A percentile compares a stretch with the other conserved stretches of the same genome.
phyloP scores from a whole-genome alignment of 495 filamentous ascomycete species.

The Penicillium robsamsonii region DNA sequence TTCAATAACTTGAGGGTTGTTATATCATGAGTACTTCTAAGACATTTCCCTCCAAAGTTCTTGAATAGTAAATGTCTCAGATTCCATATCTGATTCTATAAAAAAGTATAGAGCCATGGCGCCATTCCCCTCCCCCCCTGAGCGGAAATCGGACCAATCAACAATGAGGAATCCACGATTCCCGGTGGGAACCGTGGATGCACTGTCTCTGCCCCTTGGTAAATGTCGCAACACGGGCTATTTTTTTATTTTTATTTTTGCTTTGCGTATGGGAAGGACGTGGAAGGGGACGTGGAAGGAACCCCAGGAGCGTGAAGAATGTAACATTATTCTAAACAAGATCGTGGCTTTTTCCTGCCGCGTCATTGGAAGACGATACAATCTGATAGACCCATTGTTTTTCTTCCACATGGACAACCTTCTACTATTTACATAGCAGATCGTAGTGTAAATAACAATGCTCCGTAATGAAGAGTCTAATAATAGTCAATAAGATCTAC shows the following conservation, averaged over 20 bases:
- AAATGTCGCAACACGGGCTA: neutral
- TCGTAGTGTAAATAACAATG: no score
- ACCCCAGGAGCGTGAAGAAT: neutral
- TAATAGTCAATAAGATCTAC: neutral
- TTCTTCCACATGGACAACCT: neutral
- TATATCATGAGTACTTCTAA: no score
- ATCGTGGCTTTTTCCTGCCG: slow-evolving; percentile 9
- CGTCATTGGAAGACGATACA: slow-evolving; percentile 8
- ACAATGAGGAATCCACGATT: slow-evolving; percentile 10
- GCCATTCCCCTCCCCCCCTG: slow-evolving; percentile 13
- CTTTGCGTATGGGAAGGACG: neutral
- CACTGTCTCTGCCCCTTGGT: slow-evolving; percentile 6
- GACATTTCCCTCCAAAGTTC: no score
- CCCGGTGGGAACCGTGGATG: slow-evolving; percentile 18
- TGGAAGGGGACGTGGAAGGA: no score
- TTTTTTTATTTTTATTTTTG: neutral
- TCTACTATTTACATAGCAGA: no score
- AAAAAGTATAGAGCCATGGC: slow-evolving; percentile 1
- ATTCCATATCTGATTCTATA: neutral
- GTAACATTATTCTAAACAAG: neutral
- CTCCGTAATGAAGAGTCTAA: no score
- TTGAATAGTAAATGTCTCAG: neutral
- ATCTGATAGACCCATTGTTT: slow-evolving; percentile 1
- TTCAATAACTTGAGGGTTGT: neutral
- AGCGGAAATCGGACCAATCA: slow-evolving; percentile 22